Evolutionary conservation across 768 basidiomycete genomes (phyloP), one percentile per base, ranked within the genome.

Genomic region (Naganishia friedmannii): DNA sequence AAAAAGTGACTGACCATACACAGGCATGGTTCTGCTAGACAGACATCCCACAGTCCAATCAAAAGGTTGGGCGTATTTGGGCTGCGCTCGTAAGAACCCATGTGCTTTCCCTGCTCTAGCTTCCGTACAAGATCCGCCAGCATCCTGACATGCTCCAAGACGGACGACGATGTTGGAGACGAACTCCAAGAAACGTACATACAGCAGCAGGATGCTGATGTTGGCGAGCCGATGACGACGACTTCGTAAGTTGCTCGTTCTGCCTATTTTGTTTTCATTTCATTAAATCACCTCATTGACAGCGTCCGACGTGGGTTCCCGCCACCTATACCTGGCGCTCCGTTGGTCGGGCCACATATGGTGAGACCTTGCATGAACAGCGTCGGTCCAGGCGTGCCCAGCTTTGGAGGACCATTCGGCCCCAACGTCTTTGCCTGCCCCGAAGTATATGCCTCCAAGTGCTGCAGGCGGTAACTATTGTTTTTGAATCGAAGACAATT

Each of bases 371-470:
- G 76, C 69, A 76, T 75, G 74, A 77, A 74, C 58, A 77, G 78
- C 60, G 70, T 79, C 56, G 77, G 76, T 56, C 80, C 80, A 69
- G 78, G 79, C 67, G 67, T 78, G 37, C 69, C 71, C 34, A 77
- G 77, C 29, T 77, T 80, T 45, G 79, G 79, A 46, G 80, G 80
- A 67, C 77, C 78, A 8, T 73, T 81, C 28, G 80, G 80, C 54
- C 79, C 79, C 73, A 81, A 81, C 68, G 80, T 79, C 66, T 74
- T 70, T 60, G 78, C 80, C 29, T 77, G 78, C n/a, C n/a, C 77
- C 78, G 53, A 78, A 77, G 53, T 76, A 77, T 66, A 74, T 74
- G 68, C 80, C 80, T 66, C 80, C 78, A 53, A 78, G 79, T 42
- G 77, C 76, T 28, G 69, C 73, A 17, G 76, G 71, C 15, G 80